Evolutionary conservation across 2,329 filamentous ascomycete species (phyloP).

Genomic region (Pseudopyricularia javanii): DNA sequence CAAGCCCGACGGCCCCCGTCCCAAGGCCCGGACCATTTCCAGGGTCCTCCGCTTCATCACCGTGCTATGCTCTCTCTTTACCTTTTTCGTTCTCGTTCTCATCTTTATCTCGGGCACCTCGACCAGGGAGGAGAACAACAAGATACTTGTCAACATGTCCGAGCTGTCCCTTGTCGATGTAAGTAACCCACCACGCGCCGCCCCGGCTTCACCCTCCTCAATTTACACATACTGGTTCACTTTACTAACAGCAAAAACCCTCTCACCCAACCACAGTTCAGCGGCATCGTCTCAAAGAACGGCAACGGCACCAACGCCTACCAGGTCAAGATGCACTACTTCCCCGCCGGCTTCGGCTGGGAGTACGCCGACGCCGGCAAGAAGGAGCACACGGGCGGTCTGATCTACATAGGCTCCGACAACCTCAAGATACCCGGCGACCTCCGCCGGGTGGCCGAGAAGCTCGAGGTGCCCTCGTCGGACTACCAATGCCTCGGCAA

Average conservation of each 20-base stretch:
- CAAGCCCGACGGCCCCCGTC: neutral
- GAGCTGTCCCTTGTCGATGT: slow-evolving; percentile 1
- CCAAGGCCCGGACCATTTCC: neutral
- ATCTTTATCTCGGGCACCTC: slow-evolving; percentile 1
- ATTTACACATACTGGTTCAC: neutral
- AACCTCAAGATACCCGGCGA: neutral
- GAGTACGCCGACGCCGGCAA: neutral
- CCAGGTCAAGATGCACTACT: neutral
- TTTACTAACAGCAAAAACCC: neutral
- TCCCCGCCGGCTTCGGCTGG: slow-evolving; percentile 1
- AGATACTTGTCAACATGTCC: neutral
- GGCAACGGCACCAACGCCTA: neutral
- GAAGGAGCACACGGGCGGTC: neutral
- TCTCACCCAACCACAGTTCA: neutral
- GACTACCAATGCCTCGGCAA: neutral
- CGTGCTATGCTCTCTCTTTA: neutral
- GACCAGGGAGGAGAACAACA: neutral
- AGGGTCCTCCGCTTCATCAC: neutral
- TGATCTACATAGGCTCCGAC: neutral
- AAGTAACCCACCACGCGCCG: no score
- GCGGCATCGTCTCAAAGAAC: slow-evolving; percentile 1
- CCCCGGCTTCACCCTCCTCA: neutral
- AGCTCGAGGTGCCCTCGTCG: neutral
- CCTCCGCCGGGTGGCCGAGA: slow-evolving; percentile 1
- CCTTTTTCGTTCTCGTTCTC: neutral